These are phyloP conservation scores for Raffaelea deltoideospora DNA, from an alignment of 2,329 filamentous ascomycete species.

Conservation along the genomic window DNA sequence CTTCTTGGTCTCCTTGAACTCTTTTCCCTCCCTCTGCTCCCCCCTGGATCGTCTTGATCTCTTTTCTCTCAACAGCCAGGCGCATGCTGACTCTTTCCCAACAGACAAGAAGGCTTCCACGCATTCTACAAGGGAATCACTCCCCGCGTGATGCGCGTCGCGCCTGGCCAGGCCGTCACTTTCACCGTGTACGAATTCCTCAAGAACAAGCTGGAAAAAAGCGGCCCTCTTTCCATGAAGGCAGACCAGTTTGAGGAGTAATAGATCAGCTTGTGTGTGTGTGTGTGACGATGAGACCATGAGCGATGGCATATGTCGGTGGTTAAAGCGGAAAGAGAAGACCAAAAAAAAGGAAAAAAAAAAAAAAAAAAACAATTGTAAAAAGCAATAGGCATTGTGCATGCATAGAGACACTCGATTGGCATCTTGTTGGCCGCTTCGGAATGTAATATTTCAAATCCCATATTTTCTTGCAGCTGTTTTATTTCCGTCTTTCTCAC, in stretches of 20 bases:
- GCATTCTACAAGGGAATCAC: slow-evolving; percentile 99
- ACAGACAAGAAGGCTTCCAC: slow-evolving; percentile 77
- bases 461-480: too few relatives aligned
- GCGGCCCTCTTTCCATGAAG: slow-evolving; percentile 40
- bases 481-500: too few relatives aligned
- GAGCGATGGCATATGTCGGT: not conserved
- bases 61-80: too few relatives aligned
- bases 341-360: not conserved
- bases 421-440: too few relatives aligned
- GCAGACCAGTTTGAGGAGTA: slow-evolving; percentile 56
- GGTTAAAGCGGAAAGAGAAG: not conserved
- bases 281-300: not conserved
- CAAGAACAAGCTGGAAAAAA: slow-evolving; percentile 56
- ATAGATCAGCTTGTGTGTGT: too few relatives aligned
- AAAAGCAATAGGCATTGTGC: too few relatives aligned
- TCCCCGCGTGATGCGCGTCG: slow-evolving; percentile 90
- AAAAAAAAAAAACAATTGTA: not conserved
- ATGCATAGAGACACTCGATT: too few relatives aligned
- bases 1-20: not conserved
- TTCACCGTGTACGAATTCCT: slow-evolving; percentile 68
- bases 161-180: slow-evolving; percentile 75
- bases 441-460: too few relatives aligned
- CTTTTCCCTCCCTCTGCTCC: too few relatives aligned
- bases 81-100: not conserved
- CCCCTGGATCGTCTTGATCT: too few relatives aligned